Conservation (phyloP, 1,284 basidiomycete genomes). For the Rhodotorula sp. region DNA sequence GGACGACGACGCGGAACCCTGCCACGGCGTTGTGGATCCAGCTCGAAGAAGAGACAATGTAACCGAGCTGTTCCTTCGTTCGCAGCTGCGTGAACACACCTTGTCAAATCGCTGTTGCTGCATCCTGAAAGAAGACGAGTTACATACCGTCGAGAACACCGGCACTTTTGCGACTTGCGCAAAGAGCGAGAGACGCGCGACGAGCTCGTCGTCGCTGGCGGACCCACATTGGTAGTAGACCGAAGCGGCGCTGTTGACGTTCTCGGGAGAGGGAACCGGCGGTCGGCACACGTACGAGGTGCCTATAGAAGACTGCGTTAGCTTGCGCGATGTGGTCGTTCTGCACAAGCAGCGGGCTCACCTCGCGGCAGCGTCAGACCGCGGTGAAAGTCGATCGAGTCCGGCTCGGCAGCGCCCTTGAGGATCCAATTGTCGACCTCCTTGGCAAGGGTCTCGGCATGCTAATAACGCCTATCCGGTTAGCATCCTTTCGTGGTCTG, state of each 20-base stretch:
- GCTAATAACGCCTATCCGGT: background rate
- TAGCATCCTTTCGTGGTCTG: no score
- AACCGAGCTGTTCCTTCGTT: slow-evolving; percentile 97
- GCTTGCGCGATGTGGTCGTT: background rate
- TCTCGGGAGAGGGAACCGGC: slow-evolving; percentile 74
- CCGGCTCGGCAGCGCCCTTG: slow-evolving; percentile 50
- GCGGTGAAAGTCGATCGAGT: slow-evolving; percentile 28
- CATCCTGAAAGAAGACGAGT: background rate
- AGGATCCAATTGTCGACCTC: slow-evolving; percentile 67
- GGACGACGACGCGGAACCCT: slow-evolving; percentile 83
- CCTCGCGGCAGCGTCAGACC: slow-evolving; percentile 28
- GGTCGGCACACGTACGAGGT: slow-evolving; percentile 70
- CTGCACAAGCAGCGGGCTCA: background rate
- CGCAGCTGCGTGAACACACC: slow-evolving; percentile 62
- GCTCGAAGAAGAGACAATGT: slow-evolving; percentile 66
- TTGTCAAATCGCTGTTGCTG: background rate
- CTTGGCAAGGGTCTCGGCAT: slow-evolving; percentile 23
- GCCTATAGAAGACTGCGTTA: slow-evolving; percentile 51
- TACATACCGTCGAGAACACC: slow-evolving; percentile 60
- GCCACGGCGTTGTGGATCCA: slow-evolving; percentile 51
- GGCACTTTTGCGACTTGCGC: slow-evolving; percentile 83
- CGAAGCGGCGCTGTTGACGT: slow-evolving; percentile 77
- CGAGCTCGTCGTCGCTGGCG: slow-evolving; percentile 55
- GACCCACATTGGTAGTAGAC: slow-evolving; percentile 58
- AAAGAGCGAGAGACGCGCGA: slow-evolving; percentile 51